A percentile compares a stretch with the other conserved stretches of the same genome.
These are phyloP conservation scores for Luffa aegyptiaca DNA, from an alignment of 306 rosid species.

Conservation along the genomic window DNA sequence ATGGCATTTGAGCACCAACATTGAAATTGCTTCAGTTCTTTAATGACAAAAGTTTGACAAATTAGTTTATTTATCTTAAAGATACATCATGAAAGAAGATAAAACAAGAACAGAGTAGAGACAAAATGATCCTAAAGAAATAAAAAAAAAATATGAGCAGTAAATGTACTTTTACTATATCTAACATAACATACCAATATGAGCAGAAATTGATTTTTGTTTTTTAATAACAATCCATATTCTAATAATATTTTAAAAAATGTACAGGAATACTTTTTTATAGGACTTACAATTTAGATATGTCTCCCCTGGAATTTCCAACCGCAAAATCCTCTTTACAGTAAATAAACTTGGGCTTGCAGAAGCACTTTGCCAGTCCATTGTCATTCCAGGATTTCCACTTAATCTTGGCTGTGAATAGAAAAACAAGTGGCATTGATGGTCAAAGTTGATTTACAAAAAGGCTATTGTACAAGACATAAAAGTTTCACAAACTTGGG, in stretches of 20 bases:
- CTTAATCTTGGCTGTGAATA: constrained; percentile 49
- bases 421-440: not conserved
- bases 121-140: too few species aligned
- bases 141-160: too few species aligned
- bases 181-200: too few species aligned
- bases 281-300: constrained; percentile 62
- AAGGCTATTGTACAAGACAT: not conserved
- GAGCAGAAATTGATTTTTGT: too few species aligned
- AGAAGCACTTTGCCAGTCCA: constrained; percentile 98
- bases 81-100: too few species aligned
- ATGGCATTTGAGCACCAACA: too few species aligned
- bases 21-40: too few species aligned
- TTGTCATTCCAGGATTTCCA: constrained; percentile 79
- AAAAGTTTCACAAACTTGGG: not conserved
- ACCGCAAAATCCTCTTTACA: constrained; percentile 78
- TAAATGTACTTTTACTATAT: too few species aligned
- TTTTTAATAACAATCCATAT: not conserved
- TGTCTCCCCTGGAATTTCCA: constrained; percentile 92
- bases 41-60: too few species aligned
- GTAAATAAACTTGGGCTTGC: constrained; percentile 87
- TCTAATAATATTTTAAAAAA: not conserved
- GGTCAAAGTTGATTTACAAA: not conserved
- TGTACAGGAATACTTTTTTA: not conserved
- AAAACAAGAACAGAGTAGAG: too few species aligned
- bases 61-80: too few species aligned